These are phyloP conservation scores for Albifimbria verrucaria DNA, from an alignment of 2,329 filamentous ascomycete genomes.

Conservation along the genomic window DNA sequence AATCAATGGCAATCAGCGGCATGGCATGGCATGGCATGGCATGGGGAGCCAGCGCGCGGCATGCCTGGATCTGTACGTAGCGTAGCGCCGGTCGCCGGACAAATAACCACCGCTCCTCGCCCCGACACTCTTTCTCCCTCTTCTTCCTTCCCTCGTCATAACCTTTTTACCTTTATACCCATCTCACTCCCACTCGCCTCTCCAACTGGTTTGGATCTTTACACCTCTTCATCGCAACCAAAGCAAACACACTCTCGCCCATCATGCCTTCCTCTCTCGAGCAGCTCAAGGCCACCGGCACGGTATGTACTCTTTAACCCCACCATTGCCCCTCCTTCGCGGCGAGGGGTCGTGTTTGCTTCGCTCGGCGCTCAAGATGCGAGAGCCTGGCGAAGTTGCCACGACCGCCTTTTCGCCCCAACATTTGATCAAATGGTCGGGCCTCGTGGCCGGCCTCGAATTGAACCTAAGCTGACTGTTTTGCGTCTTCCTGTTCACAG, in stretches of 20 bases:
- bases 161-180: neutral
- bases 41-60: too few relatives aligned
- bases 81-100: neutral
- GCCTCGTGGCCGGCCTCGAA: too few relatives aligned
- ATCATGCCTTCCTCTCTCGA: conserved; percentile 86
- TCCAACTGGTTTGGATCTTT: neutral
- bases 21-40: too few relatives aligned
- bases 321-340: conserved; percentile 25
- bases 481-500: conserved; percentile 40
- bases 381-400: too few relatives aligned
- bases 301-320: conserved; percentile 60
- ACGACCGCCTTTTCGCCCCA: too few relatives aligned
- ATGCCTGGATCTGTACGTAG: too few relatives aligned
- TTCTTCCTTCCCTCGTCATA: neutral
- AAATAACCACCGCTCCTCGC: neutral
- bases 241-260: conserved; percentile 9
- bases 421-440: too few relatives aligned
- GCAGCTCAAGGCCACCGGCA: conserved; percentile 95
- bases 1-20: too few relatives aligned
- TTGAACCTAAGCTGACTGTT: conserved; percentile 23
- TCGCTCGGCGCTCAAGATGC: too few relatives aligned
- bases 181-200: neutral
- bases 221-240: neutral
- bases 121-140: neutral
- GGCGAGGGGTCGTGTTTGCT: conserved; percentile 3